Conservation (phyloP, 2,329 filamentous ascomycete species). For the Phoma sp. region DNA sequence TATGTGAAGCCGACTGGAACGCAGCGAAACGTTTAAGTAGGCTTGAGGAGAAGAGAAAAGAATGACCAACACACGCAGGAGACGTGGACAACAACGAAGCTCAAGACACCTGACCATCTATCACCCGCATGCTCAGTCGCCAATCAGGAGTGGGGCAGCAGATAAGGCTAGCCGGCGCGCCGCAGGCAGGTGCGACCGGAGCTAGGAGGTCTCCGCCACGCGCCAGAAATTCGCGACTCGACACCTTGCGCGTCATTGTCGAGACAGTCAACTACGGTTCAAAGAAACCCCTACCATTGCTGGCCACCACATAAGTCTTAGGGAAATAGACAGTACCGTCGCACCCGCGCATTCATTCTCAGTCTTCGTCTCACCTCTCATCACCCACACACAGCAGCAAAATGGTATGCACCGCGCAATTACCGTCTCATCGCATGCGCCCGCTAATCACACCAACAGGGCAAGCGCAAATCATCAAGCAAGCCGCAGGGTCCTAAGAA, state of each 20-base stretch:
- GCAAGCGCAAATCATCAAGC: conserved; percentile 87
- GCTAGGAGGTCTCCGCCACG: conserved; percentile 16
- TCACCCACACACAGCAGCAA: background rate
- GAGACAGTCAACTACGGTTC: conserved; percentile 6
- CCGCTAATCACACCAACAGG: conserved; percentile 54
- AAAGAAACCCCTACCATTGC: background rate
- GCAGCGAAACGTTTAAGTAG: conserved; percentile 16
- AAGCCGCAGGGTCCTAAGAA: conserved; percentile 84
- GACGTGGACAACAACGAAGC: conserved; percentile 16
- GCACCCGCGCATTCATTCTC: background rate
- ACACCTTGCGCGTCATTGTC: conserved; percentile 17
- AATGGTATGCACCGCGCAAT: conserved; percentile 9
- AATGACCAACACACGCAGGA: background rate
- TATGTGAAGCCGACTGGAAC: conserved; percentile 10
- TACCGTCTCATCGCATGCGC: conserved; percentile 19
- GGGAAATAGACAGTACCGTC: background rate
- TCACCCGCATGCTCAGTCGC: conserved; percentile 23
- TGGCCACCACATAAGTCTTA: background rate
- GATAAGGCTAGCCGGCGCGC: conserved; percentile 30
- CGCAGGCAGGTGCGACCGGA: conserved; percentile 35
- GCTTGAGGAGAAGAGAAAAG: conserved; percentile 12
- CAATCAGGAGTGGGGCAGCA: conserved; percentile 35
- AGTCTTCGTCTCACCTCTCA: background rate
- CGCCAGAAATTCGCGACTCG: conserved; percentile 15
- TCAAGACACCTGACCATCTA: conserved; percentile 23